Evolutionary conservation across 768 basidiomycete species (phyloP), one percentile per base, ranked within the genome.

Genomic region (Auricularia heimuer): DNA sequence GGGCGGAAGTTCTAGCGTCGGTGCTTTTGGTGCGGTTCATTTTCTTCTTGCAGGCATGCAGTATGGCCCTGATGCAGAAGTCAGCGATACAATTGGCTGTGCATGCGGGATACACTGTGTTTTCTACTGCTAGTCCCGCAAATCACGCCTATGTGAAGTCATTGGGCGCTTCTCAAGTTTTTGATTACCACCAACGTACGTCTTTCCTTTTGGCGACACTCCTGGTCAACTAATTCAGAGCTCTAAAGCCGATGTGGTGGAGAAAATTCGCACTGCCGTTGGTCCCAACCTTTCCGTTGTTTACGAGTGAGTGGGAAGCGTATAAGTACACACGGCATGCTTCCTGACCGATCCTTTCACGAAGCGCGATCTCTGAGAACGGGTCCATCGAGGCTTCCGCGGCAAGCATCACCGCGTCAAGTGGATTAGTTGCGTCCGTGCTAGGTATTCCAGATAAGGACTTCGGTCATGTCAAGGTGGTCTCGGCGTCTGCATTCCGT

Each of bases 71-170:
- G 29, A 29, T 29, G 29, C 4, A 1, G 16, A 21, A 8, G 0
- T 6, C 47, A 51, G 47, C 47, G 6, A 21, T 51, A 11, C 47
- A 51, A 18, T 18, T 51, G 6, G 47, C 18, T 6, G 18, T 14
- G 47, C 21, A 18, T 6, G 64, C 70, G 0, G 72, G 72, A 8
- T 61, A 69, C 63, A 61, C 60, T 3, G 69, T 70, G 14, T 61
- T 71, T 16, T 36, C 69, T 7, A 73, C 72, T 33, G 65, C 65
- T 29, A 68, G 65, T 10, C 67, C 68, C 10, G 54, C 63, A 3
- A 69, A 71, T 66, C 67, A 68, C 61, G 68, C 65, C 1, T 63
- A 65, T 33, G 68, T 70, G 61, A 67, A 68, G 47, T 47, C 62
- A 3, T 66, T 72, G n/a, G 67, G 66, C 12, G 64, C 54, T 11